phyloP scores from a whole-genome alignment of 352 stramenopile species.

The Phytophthora pseudosyringae region DNA sequence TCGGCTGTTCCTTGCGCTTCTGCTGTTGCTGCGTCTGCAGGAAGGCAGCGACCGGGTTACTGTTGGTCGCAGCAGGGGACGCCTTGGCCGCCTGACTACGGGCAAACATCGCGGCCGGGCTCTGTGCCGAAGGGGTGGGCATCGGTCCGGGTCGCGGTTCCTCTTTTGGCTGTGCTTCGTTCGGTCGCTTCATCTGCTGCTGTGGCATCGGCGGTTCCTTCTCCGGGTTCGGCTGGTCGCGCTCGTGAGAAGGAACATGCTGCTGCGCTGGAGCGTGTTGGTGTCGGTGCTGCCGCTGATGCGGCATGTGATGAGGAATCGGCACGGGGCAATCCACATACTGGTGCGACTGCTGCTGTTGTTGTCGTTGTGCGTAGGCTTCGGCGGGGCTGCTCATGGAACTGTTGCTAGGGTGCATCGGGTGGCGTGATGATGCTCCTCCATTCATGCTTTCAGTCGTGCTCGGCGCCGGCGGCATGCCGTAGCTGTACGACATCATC shows the following conservation, averaged over 20 bases:
- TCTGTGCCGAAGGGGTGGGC: conserved; percentile 25
- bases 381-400: conserved; percentile 44
- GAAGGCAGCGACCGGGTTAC: conserved; percentile 63
- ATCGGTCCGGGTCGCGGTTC: conserved; percentile 18
- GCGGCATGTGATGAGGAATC: conserved; percentile 26
- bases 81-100: conserved; percentile 46
- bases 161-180: conserved; percentile 19
- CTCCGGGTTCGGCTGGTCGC: conserved; percentile 37
- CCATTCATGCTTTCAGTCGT: conserved; percentile 28
- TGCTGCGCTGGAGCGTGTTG: conserved; percentile 11
- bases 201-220: conserved; percentile 34
- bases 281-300: conserved; percentile 24
- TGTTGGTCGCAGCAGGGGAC: conserved; percentile 10
- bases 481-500: conserved; percentile 57
- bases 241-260: conserved; percentile 28
- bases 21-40: conserved; percentile 62
- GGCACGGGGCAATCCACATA: conserved; percentile 26
- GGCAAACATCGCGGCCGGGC: conserved; percentile 69
- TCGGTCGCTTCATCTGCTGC: conserved; percentile 29
- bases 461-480: conserved; percentile 20
- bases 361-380: conserved; percentile 50
- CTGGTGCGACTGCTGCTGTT: conserved; percentile 38
- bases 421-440: conserved; percentile 20
- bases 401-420: conserved; percentile 29
- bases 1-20: conserved; percentile 29